Evolutionary conservation across 1,284 basidiomycete species (phyloP), one percentile per base, ranked within the genome.

Genomic region (Mycena citricolor): DNA sequence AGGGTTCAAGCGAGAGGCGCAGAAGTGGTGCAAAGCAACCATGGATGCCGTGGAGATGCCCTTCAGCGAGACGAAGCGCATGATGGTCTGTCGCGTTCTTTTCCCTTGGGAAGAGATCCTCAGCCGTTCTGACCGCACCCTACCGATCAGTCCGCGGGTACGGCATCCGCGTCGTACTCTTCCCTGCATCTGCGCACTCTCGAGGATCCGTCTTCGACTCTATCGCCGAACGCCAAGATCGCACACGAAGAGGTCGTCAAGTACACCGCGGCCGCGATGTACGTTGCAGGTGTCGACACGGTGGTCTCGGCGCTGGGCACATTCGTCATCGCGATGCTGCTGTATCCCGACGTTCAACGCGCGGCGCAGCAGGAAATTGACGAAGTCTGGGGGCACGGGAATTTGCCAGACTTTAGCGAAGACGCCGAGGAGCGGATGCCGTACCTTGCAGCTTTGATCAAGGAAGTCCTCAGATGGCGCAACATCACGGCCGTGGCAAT

Each of bases 31-130:
- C 58, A 69, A 69, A 38, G 76, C 74, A 61, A 76, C 83, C 62
- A 69, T 79, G 48, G 77, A 81, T 40, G 80, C 81, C 40, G 77
- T 82, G 21, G 76, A 86, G 22, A 64, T 63, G 47, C 85, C 84
- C 2, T 86, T 74, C 45, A 72, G 76, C 32, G 77, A 66, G 47
- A 71, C 81, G 29, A 74, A 76, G 61, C 63, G 68, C 22, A 70
- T 70, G 44, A 73, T 85, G 63, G 84, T 81, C 49, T 42, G 73
- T 59, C 16, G 8, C 14, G 14, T 21, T 21, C 8, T 14, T 20
- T n/a, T 13, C n/a, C 43, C 17, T 35, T 40, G n/a, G n/a, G n/a
- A n/a, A n/a, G n/a, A n/a, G n/a, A n/a, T n/a, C n/a, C n/a, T n/a
- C n/a, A n/a, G n/a, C n/a, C n/a, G n/a, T n/a, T n/a, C n/a, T n/a